phyloP scores from a whole-genome alignment of 2,329 filamentous ascomycete genomes.

The Phyllosticta ampelicida region DNA sequence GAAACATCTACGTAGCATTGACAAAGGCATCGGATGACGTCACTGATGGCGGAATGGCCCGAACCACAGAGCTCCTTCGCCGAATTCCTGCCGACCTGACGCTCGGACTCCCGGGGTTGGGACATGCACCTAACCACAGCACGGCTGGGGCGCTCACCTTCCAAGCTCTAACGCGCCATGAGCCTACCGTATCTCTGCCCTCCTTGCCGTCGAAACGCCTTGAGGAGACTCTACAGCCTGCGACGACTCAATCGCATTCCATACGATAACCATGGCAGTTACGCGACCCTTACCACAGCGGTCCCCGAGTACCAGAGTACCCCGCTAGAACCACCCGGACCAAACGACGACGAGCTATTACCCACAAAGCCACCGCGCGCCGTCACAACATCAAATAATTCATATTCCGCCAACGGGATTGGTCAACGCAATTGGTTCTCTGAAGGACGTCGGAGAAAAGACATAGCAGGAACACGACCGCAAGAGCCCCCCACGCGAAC shows the following conservation, averaged over 20 bases:
- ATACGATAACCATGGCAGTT: not conserved
- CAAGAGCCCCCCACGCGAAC: not conserved
- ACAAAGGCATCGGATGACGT: too few species aligned
- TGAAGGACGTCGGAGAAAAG: not conserved
- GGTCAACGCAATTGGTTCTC: not conserved
- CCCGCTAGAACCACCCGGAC: not conserved
- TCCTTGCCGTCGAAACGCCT: slow-evolving; percentile 4
- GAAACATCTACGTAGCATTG: not conserved
- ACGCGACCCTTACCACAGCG: not conserved
- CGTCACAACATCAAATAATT: not conserved
- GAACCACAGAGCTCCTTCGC: not conserved
- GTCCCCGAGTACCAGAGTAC: not conserved
- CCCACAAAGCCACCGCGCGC: not conserved
- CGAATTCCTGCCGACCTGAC: slow-evolving; percentile 5
- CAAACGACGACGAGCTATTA: not conserved
- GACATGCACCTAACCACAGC: not conserved
- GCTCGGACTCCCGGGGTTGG: slow-evolving; percentile 1
- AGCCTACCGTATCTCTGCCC: slow-evolving; percentile 9
- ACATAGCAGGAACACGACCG: not conserved
- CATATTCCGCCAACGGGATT: not conserved
- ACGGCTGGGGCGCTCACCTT: not conserved
- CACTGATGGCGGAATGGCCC: not conserved
- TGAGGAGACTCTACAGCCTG: not conserved
- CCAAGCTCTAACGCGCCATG: not conserved
- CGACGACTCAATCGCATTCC: not conserved